Percentiles rank a stretch among this genome's conserved stretches.
Evolutionary conservation across 257 asterid genomes (phyloP).

Genomic region (Dorcoceras hygrometricum): DNA sequence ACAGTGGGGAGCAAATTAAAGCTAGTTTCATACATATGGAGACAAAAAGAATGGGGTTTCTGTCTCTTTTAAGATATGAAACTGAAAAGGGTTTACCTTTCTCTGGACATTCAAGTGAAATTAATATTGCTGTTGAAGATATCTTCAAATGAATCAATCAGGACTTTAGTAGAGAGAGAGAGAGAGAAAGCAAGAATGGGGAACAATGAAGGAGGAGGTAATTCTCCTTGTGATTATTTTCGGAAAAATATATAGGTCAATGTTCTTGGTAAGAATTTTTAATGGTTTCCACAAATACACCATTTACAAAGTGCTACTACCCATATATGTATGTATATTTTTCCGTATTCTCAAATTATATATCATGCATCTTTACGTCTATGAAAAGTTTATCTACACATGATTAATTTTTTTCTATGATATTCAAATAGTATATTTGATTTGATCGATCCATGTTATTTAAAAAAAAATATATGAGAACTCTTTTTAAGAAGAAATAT

Average conservation of each 20-base stretch:
- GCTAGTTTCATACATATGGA: background rate
- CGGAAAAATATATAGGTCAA: slow-evolving; percentile 21
- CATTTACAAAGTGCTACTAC: slow-evolving; percentile 26
- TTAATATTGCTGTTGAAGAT: background rate
- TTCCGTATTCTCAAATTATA: background rate
- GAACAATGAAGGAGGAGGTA: background rate
- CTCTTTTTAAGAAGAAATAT: too few species aligned
- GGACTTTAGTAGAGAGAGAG: background rate
- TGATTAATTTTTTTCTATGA: too few species aligned
- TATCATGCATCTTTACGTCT: background rate
- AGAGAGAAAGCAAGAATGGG: background rate
- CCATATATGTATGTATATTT: too few species aligned
- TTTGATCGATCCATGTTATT: too few species aligned
- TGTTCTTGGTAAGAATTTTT: slow-evolving; percentile 22
- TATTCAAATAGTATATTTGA: too few species aligned
- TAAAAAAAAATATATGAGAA: too few species aligned
- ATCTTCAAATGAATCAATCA: slow-evolving; percentile 2
- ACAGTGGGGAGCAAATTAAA: background rate
- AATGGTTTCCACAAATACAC: slow-evolving; percentile 7
- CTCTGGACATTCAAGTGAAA: slow-evolving; percentile 61
- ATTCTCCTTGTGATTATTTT: background rate
- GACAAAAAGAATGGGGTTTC: background rate
- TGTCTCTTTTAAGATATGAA: background rate
- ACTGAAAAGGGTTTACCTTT: slow-evolving; percentile 42
- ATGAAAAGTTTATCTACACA: background rate